These are phyloP conservation scores for Pouteria glomerata DNA, from an alignment of 148 eudicot species.

Conservation along the genomic window DNA sequence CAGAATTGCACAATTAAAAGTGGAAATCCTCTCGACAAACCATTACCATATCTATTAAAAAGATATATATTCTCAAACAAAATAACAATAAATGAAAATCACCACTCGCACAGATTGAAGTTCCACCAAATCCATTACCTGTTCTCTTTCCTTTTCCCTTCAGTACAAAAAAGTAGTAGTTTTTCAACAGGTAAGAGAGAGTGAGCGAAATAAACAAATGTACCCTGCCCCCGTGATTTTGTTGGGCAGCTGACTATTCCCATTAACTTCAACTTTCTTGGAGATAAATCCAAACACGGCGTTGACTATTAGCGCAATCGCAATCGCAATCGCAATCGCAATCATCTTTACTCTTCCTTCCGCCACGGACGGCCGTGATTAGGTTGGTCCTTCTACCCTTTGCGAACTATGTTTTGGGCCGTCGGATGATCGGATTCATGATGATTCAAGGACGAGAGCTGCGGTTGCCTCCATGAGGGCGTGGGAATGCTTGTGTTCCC, in stretches of 20 bases:
- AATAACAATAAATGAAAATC: no score
- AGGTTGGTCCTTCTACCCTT: not conserved
- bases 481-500: constrained; percentile 78
- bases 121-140: no score
- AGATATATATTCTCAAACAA: no score
- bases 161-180: not conserved
- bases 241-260: not conserved
- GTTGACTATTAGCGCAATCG: constrained; percentile 15
- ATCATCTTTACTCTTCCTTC: not conserved
- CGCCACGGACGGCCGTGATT: not conserved
- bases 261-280: constrained; percentile 1
- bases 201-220: not conserved
- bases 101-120: no score
- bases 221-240: constrained; percentile 4
- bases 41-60: no score
- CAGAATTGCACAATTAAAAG: no score
- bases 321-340: not conserved
- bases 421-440: constrained; percentile 22
- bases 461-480: constrained; percentile 46
- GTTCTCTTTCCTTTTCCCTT: not conserved
- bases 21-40: no score
- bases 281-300: constrained; percentile 9
- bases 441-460: constrained; percentile 65
- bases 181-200: constrained; percentile 12
- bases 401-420: not conserved